Conservation (phyloP, 2,329 filamentous ascomycete genomes). For the Trichoderma guizhouense region DNA sequence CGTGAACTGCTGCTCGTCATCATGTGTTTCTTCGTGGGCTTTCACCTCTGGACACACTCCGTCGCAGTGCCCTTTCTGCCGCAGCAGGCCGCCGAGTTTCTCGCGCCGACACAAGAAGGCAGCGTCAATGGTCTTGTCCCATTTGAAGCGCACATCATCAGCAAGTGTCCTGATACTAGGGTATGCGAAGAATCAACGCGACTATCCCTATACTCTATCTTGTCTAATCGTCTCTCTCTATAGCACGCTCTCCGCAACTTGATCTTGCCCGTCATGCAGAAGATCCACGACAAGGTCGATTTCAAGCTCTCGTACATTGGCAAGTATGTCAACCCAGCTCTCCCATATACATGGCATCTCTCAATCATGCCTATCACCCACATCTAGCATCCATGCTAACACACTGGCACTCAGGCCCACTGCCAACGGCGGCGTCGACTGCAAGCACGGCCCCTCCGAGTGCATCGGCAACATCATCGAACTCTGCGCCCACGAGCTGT, state of each 20-base stretch:
- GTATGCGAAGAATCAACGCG: constrained; percentile 33
- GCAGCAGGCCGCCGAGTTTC: not conserved
- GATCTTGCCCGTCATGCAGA: constrained; percentile 82
- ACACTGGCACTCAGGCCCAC: constrained; percentile 50
- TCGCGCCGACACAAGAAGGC: not conserved
- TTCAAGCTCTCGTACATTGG: constrained; percentile 91
- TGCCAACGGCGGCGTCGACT: constrained; percentile 77
- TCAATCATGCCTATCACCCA: not conserved
- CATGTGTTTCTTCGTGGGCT: constrained; percentile 25
- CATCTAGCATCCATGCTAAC: not conserved
- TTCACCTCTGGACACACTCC: constrained; percentile 22
- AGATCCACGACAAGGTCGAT: constrained; percentile 77
- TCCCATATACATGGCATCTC: not conserved
- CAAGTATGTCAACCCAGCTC: constrained; percentile 47
- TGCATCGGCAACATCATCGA: constrained; percentile 93
- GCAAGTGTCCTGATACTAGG: constrained; percentile 89
- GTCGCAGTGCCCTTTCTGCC: not conserved
- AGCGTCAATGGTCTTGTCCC: constrained; percentile 53
- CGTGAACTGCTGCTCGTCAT: constrained; percentile 26
- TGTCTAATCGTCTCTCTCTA: not conserved
- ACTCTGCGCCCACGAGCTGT: constrained; percentile 80
- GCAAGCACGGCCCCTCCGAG: constrained; percentile 85
- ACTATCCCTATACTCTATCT: not conserved
- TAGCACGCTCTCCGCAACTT: constrained; percentile 75
- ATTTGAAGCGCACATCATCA: constrained; percentile 93